Conservation (phyloP, 208 protist species). For the Trypanosoma cruzi region DNA sequence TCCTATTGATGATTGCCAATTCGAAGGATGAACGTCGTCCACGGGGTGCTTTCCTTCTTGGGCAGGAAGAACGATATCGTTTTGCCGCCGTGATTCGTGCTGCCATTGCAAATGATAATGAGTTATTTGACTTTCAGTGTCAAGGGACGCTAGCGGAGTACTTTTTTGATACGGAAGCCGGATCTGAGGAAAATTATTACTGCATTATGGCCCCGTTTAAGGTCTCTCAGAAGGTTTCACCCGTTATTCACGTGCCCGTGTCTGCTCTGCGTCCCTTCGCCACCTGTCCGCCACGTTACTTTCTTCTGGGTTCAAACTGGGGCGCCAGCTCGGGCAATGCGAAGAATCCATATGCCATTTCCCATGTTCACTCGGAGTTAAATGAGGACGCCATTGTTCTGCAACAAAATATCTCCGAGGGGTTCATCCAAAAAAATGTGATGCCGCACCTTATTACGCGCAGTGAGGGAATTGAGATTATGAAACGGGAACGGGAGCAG, state of each 20-base stretch:
- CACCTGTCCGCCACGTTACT: slow-evolving; percentile 79
- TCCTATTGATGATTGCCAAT: slow-evolving; percentile 82
- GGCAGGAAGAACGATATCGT: slow-evolving; percentile 85
- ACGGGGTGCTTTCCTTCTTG: slow-evolving; percentile 65
- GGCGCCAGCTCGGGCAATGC: slow-evolving; percentile 54
- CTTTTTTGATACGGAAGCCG: slow-evolving; percentile 79
- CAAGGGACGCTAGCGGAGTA: slow-evolving; percentile 76
- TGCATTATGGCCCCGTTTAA: slow-evolving; percentile 81
- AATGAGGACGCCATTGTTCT: slow-evolving; percentile 75
- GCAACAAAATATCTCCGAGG: slow-evolving; percentile 47
- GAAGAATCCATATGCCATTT: slow-evolving; percentile 68
- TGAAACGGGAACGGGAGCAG: slow-evolving; percentile 53
- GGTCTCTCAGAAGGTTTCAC: slow-evolving; percentile 59
- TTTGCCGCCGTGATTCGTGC: slow-evolving; percentile 79
- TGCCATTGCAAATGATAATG: slow-evolving; percentile 80
- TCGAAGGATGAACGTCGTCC: slow-evolving; percentile 69
- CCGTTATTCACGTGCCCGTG: slow-evolving; percentile 61
- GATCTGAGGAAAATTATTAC: slow-evolving; percentile 89
- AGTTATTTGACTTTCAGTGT: slow-evolving; percentile 82
- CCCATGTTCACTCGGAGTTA: slow-evolving; percentile 72
- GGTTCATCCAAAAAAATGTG: slow-evolving; percentile 56
- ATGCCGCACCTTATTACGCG: slow-evolving; percentile 57
- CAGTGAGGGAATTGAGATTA: slow-evolving; percentile 56
- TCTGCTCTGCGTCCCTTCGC: slow-evolving; percentile 80
- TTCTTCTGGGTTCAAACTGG: slow-evolving; percentile 78